phyloP scores from a whole-genome alignment of 192 early-diverging fungal genomes.

The Neocallimastix lanati region DNA sequence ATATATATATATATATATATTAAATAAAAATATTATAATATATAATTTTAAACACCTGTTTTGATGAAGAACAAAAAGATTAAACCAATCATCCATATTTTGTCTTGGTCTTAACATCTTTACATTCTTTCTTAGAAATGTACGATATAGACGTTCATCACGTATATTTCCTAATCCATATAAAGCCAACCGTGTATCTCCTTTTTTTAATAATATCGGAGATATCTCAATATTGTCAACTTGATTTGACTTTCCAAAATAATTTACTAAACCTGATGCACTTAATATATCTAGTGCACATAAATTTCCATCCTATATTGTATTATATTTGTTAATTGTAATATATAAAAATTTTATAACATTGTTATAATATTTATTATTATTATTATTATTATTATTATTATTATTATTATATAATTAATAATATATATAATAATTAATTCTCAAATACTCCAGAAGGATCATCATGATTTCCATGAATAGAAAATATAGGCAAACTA shows the following conservation, averaged over 20 bases:
- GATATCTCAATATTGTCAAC: slow-evolving; percentile 59
- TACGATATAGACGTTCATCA: slow-evolving; percentile 71
- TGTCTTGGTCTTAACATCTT: slow-evolving; percentile 50
- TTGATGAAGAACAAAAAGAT: slow-evolving; percentile 81
- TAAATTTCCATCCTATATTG: slow-evolving; percentile 43
- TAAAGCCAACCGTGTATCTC: slow-evolving; percentile 51
- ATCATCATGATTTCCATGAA: slow-evolving; percentile 96
- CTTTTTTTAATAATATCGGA: slow-evolving; percentile 70
- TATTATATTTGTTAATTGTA: too few species aligned
- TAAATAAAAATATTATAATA: not conserved
- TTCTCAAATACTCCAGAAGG: slow-evolving; percentile 66
- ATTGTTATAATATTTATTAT: too few species aligned
- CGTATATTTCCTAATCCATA: slow-evolving; percentile 86
- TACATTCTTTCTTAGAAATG: slow-evolving; percentile 51
- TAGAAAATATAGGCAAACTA: slow-evolving; percentile 73
- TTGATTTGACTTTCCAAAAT: slow-evolving; percentile 61
- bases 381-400: too few species aligned
- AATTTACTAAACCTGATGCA: slow-evolving; percentile 69
- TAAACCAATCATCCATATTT: slow-evolving; percentile 61
- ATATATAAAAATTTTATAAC: too few species aligned
- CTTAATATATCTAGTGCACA: slow-evolving; percentile 68
- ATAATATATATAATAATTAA: too few species aligned
- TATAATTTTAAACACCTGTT: slow-evolving; percentile 31
- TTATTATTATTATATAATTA: too few species aligned
- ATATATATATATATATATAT: not conserved